Evolutionary conservation across 768 basidiomycete species (phyloP).

Genomic region (Boletus pseudopeckii): DNA sequence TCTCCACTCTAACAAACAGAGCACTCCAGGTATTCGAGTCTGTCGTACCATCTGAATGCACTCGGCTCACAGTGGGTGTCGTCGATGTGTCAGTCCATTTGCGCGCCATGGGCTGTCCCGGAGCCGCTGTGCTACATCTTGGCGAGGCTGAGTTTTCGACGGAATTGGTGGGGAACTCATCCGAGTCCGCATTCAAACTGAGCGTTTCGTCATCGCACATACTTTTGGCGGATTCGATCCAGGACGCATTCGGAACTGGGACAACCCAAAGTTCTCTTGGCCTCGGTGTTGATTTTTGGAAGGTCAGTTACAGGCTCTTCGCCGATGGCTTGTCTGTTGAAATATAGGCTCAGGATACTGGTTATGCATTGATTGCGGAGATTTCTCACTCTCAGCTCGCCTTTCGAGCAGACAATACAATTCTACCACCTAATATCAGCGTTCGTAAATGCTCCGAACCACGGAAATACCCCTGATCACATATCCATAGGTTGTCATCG

Average conservation of each 20-base stretch:
- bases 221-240: constrained; percentile 54
- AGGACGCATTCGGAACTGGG: constrained; percentile 25
- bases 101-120: constrained; percentile 54
- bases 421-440: constrained; percentile 33
- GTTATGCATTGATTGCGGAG: constrained; percentile 69
- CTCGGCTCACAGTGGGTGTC: constrained; percentile 62
- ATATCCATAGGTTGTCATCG: constrained; percentile 48
- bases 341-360: constrained; percentile 41
- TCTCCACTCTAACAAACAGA: not conserved
- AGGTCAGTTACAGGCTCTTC: constrained; percentile 42
- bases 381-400: constrained; percentile 47
- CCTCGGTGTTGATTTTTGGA: constrained; percentile 57
- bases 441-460: constrained; percentile 31
- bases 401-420: constrained; percentile 31
- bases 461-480: not conserved
- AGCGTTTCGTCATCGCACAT: constrained; percentile 48
- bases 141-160: constrained; percentile 69
- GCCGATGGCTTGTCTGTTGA: constrained; percentile 1
- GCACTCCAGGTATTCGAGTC: constrained; percentile 76
- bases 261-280: constrained; percentile 17
- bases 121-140: constrained; percentile 64
- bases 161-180: constrained; percentile 65
- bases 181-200: constrained; percentile 51
- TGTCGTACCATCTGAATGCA: constrained; percentile 87
- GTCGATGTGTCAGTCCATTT: constrained; percentile 64